Base-by-base conservation (phyloP, 768 basidiomycete genomes). In the Lactarius vividus region DNA sequence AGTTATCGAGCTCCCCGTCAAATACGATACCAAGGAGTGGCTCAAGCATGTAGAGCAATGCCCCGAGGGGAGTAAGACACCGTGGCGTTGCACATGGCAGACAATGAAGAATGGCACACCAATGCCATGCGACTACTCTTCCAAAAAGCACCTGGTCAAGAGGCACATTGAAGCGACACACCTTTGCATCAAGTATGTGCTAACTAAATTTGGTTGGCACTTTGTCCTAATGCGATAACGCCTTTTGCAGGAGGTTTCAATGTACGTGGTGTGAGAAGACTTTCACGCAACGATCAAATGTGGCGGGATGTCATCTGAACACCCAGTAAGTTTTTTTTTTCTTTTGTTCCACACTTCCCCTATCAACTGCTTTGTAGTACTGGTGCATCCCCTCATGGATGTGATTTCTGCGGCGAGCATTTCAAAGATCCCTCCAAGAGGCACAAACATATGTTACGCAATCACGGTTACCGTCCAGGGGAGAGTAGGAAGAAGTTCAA, bases 381-480 rank as follows among this genome's bases (percentile, higher is more conserved):
- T 53, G 83, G 84, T 8, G 79, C 80, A 18, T 79, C 79, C 23
- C 85, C 86, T 16, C 84, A 85, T 61, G 76, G 78, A 62, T 85
- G 85, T 72, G 81, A 77, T 26, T 84, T 73, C 35, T 88, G 88
- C 67, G 79, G 77, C 13, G 78, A 80, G 69, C 74, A 75, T 16
- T 89, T 88, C 78, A 86, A 83, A 61, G 88, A 89, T 70, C 86
- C 86, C 20, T 86, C 88, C 4, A 79, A 86, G 60, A 77, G 86
- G 53, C 85, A 86, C 69, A 78, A 84, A 42, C 88, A 88, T 73
- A 82, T 84, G 75, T 78, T 82, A 23, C 77, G 80, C 13, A 75
- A 72, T 23, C 86, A 88, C 69, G 79, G 79, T 26, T 84, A 87
- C 55, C 75, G 79, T 31, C 79, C 79, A 63, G 82, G 78, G 72